These are phyloP conservation scores for Pleodorina starrii DNA, from an alignment of 139 green algal species.

Conservation along the genomic window DNA sequence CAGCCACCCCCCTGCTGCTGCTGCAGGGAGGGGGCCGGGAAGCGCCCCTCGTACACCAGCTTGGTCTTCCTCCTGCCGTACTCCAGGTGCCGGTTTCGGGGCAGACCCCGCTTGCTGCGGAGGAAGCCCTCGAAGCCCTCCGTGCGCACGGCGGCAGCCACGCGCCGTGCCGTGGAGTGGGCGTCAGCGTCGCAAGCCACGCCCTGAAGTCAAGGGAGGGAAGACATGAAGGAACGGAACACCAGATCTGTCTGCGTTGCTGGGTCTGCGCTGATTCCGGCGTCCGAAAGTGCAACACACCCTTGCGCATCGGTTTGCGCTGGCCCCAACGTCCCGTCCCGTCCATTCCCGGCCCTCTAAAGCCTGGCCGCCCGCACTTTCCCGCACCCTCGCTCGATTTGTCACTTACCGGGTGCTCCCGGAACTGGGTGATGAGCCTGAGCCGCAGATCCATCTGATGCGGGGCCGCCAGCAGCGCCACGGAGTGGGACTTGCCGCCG, in stretches of 20 bases:
- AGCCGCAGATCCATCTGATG: not conserved
- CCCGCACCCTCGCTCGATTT: too few species aligned
- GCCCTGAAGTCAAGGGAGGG: too few species aligned
- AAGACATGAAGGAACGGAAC: too few species aligned
- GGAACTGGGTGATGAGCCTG: not conserved
- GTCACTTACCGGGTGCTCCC: not conserved
- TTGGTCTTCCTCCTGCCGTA: slow-evolving; percentile 4
- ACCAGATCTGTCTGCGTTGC: too few species aligned
- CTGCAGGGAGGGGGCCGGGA: not conserved
- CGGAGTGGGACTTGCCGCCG: not conserved
- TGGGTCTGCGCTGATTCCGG: too few species aligned
- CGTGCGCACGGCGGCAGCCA: not conserved
- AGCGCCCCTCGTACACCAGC: not conserved
- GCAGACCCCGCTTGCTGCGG: slow-evolving; percentile 16
- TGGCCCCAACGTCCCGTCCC: too few species aligned
- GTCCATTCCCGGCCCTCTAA: too few species aligned
- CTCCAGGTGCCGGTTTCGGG: slow-evolving; percentile 5
- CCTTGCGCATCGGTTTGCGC: too few species aligned
- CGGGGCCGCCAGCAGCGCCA: not conserved
- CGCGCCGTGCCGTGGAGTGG: not conserved
- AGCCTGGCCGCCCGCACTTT: too few species aligned
- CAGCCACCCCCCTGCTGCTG: not conserved
- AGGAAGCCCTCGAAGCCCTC: slow-evolving; percentile 19
- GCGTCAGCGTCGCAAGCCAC: not conserved
- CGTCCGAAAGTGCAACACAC: too few species aligned